Evolutionary conservation across 73 alveolate genomes (phyloP), one percentile per base, ranked within the genome.

Genomic region (Stentor coeruleus): DNA sequence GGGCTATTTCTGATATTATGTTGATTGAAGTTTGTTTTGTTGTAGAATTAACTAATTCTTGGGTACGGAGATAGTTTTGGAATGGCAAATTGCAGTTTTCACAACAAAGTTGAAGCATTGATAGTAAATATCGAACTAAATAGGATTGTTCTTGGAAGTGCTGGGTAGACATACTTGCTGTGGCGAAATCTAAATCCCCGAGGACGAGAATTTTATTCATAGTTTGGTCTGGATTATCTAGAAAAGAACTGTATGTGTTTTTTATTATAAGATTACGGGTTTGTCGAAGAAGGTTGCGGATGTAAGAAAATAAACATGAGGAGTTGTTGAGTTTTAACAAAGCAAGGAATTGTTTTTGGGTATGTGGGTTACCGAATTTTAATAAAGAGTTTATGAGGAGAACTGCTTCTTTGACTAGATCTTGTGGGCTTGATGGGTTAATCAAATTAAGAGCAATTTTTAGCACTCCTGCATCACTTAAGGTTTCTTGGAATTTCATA

Each of bases 391-490:
- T 20, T 26, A 66, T 37, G 15, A 66, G 39, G n/a, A 28, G n/a
- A 1, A 66, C 39, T 20, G 79, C 79, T 66, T 66, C 79, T 1
- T 66, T 33, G 33, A 66, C 37, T 26, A 66, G 37, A 26, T 66
- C 79, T 28, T 28, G 14, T 66, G n/a, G 49, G 33, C 33, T 20
- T 66, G 26, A 37, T 28, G n/a, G n/a, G 33, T 20, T 66, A 40
- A 66, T 66, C 15, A 66, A 28, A 11, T 31, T 40, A 28, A 66
- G 33, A 20, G 79, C 79, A 26, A 66, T 37, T 2, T 66, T 40
- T 20, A 66, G 39, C 33, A 66, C 79, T 31, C 79, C 79, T 20
- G 79, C 79, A 28, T 66, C 42, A 33, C 79, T 66, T 66, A 66
- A 31, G 0, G 79, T 66, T 26, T 31, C 37, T 66, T 66, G 79